Evolutionary conservation across 805 yeast species (phyloP).

Genomic region (Metschnikowia similis): DNA sequence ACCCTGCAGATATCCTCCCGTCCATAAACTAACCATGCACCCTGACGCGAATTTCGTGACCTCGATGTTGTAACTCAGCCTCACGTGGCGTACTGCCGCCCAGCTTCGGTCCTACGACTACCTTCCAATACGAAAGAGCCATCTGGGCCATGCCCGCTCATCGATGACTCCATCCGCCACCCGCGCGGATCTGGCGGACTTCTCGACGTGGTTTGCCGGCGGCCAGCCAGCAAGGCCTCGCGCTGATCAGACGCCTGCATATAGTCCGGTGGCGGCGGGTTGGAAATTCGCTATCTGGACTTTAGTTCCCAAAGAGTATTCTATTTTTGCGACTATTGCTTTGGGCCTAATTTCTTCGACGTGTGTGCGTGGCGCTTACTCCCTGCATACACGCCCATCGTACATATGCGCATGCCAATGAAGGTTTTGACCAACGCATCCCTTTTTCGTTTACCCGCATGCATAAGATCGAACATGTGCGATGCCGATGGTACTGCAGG

Average conservation of each 20-base stretch:
- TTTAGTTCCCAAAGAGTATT: no score
- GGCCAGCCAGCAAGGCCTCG: no score
- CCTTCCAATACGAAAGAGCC: background rate
- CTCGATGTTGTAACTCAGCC: background rate
- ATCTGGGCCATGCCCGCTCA: no score
- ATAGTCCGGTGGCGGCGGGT: no score
- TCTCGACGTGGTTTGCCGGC: no score
- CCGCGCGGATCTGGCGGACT: no score
- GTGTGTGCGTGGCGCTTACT: background rate
- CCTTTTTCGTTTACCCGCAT: conserved; percentile 4
- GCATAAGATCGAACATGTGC: conserved; percentile 5
- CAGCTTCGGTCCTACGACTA: background rate
- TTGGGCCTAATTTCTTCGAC: background rate
- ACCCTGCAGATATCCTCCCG: background rate
- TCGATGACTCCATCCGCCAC: no score
- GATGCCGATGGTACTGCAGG: conserved; percentile 3
- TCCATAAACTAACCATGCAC: background rate
- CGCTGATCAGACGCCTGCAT: no score
- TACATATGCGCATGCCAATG: conserved; percentile 3
- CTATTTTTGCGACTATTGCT: no score
- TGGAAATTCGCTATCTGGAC: no score
- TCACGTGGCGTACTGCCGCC: background rate
- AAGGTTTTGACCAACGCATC: conserved; percentile 3
- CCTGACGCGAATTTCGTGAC: background rate
- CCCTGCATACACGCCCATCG: background rate